Evolutionary conservation across 331 rosid genomes (phyloP).

Genomic region (Quercus phellos): DNA sequence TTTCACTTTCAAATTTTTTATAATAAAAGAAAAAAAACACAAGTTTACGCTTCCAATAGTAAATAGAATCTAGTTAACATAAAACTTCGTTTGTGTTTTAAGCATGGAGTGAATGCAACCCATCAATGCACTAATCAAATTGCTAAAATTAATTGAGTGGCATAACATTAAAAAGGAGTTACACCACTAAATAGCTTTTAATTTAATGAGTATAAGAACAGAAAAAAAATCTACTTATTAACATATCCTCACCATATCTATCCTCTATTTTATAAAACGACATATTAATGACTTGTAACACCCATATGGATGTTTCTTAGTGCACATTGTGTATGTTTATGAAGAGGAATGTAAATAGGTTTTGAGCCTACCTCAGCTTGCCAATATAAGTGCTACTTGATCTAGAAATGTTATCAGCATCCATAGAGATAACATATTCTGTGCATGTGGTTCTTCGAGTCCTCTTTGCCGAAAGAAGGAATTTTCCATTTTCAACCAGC

Average conservation of each 20-base stretch:
- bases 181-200: not conserved
- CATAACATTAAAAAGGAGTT: not conserved
- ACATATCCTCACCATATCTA: not conserved
- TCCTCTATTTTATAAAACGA: not conserved
- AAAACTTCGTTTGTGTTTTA: not conserved
- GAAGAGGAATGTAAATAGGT: not conserved
- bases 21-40: not conserved
- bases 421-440: slow-evolving; percentile 84
- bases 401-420: slow-evolving; percentile 79
- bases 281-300: no score
- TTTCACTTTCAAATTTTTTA: not conserved
- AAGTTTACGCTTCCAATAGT: not conserved
- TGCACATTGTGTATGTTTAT: not conserved
- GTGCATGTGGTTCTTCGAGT: slow-evolving; percentile 77
- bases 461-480: slow-evolving; percentile 89
- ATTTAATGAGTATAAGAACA: not conserved
- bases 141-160: not conserved
- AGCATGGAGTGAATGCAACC: not conserved
- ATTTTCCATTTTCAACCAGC: slow-evolving; percentile 83
- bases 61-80: not conserved
- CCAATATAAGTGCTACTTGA: slow-evolving; percentile 84
- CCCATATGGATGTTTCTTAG: not conserved
- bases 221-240: not conserved
- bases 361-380: slow-evolving; percentile 53
- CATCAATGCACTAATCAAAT: not conserved